Evolutionary conservation across 148 eudicot genomes (phyloP).

Genomic region (Persicaria maculosa): DNA sequence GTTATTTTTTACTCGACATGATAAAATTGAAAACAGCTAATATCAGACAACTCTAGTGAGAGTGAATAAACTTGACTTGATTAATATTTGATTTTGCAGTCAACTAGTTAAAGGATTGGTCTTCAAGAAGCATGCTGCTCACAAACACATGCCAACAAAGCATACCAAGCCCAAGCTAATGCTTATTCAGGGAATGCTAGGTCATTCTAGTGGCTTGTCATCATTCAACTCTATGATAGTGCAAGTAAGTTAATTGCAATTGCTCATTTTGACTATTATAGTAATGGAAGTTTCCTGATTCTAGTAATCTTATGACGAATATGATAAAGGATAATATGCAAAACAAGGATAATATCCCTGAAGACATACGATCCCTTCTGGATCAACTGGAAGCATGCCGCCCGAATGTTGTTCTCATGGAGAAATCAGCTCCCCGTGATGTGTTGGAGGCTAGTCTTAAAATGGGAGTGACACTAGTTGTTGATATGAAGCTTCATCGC

Average conservation of each 20-base stretch:
- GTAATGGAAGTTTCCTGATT: not conserved
- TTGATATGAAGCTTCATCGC: constrained; percentile 89
- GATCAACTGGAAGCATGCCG: constrained; percentile 53
- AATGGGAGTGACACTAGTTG: constrained; percentile 69
- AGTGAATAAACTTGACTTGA: not conserved
- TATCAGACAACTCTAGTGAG: not conserved
- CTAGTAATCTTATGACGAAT: constrained; percentile 19
- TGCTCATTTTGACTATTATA: constrained; percentile 5
- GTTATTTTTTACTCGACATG: not conserved
- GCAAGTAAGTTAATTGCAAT: constrained; percentile 36
- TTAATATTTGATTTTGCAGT: constrained; percentile 33
- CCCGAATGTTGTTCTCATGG: constrained; percentile 87
- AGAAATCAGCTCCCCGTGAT: constrained; percentile 81
- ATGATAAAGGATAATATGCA: constrained; percentile 41
- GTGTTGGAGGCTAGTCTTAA: constrained; percentile 66
- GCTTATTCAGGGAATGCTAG: constrained; percentile 71
- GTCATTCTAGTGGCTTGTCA: constrained; percentile 59
- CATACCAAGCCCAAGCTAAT: constrained; percentile 63
- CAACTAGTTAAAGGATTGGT: constrained; percentile 73
- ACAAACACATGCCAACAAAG: constrained; percentile 88
- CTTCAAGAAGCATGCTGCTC: constrained; percentile 95
- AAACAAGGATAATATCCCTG: constrained; percentile 4
- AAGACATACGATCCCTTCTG: constrained; percentile 25
- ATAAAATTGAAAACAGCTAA: not conserved
- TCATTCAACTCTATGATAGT: constrained; percentile 68